A percentile compares a stretch with the other conserved stretches of the same genome.
phyloP scores from a whole-genome alignment of 2,329 filamentous ascomycete species.

The Pseudogymnoascus pannorum region DNA sequence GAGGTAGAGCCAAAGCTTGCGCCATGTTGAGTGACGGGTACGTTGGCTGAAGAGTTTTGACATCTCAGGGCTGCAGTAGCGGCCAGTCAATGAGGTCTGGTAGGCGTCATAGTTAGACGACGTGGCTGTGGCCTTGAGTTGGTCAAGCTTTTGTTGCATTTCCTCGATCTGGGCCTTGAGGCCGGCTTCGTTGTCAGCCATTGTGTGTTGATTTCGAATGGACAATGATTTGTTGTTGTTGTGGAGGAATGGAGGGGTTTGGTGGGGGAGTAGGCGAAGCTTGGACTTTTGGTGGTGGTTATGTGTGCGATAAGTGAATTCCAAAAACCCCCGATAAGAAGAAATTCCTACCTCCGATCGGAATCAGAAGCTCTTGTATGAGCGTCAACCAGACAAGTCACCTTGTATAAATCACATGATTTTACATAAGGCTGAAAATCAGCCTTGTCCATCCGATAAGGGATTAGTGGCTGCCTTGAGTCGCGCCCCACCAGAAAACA shows the following conservation, averaged over 20 bases:
- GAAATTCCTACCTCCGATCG: constrained; percentile 6
- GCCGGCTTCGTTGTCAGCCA: constrained; percentile 6
- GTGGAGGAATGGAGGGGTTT: constrained; percentile 3
- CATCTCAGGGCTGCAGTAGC: constrained; percentile 73
- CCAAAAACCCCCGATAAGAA: constrained; percentile 2
- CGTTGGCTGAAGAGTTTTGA: constrained; percentile 71
- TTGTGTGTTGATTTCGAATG: constrained; percentile 1
- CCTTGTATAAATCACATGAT: constrained; percentile 9
- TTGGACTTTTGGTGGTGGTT: constrained; percentile 2
- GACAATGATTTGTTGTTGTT: constrained; percentile 1
- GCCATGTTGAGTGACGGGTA: constrained; percentile 69
- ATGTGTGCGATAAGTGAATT: constrained; percentile 8
- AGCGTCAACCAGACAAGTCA: background rate
- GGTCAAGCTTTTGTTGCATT: constrained; percentile 2
- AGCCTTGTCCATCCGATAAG: constrained; percentile 1
- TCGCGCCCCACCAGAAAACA: constrained; percentile 7
- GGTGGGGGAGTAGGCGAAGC: constrained; percentile 8
- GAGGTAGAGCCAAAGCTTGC: constrained; percentile 76
- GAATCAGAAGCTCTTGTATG: constrained; percentile 1
- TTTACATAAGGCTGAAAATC: background rate
- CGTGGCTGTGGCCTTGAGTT: constrained; percentile 10
- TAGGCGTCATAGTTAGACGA: constrained; percentile 42
- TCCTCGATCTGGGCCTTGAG: constrained; percentile 1
- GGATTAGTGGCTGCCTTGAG: constrained; percentile 9
- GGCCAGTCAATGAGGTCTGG: constrained; percentile 61